Evolutionary conservation across 2,329 filamentous ascomycete species (phyloP).

Genomic region (Lasiodiplodia theobromae): DNA sequence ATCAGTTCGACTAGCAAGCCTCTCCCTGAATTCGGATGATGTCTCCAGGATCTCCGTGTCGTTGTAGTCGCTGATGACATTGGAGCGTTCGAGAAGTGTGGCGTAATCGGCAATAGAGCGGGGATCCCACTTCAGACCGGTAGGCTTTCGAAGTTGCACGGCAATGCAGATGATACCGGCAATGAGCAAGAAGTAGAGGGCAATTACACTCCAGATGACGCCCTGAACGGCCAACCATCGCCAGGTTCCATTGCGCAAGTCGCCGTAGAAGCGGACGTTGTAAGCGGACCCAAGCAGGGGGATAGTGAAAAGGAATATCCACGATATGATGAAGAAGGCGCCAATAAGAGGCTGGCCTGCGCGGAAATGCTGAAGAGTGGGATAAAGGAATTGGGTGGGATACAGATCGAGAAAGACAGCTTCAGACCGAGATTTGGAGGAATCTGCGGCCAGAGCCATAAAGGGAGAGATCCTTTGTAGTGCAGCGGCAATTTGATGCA

Average conservation of each 20-base stretch:
- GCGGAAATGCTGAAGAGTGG: slow-evolving; percentile 71
- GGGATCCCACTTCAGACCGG: slow-evolving; percentile 85
- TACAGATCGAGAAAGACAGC: slow-evolving; percentile 69
- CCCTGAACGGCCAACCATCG: slow-evolving; percentile 80
- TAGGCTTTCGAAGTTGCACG: slow-evolving; percentile 69
- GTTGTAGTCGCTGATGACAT: slow-evolving; percentile 75
- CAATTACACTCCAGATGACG: slow-evolving; percentile 79
- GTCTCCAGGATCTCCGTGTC: slow-evolving; percentile 68
- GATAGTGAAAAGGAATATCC: slow-evolving; percentile 80
- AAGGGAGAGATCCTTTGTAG: slow-evolving; percentile 82
- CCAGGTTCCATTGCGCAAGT: slow-evolving; percentile 68
- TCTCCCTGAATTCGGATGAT: slow-evolving; percentile 61
- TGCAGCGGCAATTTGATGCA: slow-evolving; percentile 75
- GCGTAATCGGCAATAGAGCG: slow-evolving; percentile 82
- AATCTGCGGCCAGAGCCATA: slow-evolving; percentile 73
- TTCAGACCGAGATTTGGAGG: slow-evolving; percentile 65
- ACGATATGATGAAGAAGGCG: slow-evolving; percentile 71
- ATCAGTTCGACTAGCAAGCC: slow-evolving; percentile 66
- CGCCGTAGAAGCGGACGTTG: slow-evolving; percentile 68
- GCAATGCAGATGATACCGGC: slow-evolving; percentile 62
- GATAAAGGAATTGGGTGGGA: slow-evolving; percentile 71
- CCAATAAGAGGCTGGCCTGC: slow-evolving; percentile 73
- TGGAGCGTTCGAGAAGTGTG: slow-evolving; percentile 79
- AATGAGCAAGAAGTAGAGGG: slow-evolving; percentile 73
- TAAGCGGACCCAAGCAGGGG: slow-evolving; percentile 83